phyloP scores from a whole-genome alignment of 2,329 filamentous ascomycete species.

The Fusarium sarcochroum region DNA sequence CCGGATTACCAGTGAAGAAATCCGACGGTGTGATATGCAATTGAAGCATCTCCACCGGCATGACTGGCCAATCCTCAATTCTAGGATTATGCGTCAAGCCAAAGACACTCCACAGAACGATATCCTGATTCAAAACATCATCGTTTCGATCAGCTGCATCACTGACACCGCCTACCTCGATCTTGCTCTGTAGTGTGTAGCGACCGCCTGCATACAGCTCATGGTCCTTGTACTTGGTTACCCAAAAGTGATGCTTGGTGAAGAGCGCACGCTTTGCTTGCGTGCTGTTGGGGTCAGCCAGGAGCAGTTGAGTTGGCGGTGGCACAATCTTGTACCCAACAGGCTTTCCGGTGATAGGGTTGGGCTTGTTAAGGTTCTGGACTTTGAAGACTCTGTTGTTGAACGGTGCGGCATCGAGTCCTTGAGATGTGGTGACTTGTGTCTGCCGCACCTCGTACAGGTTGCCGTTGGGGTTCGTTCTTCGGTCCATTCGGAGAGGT shows the following conservation, averaged over 20 bases:
- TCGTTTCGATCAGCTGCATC: constrained; percentile 19
- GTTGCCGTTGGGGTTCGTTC: constrained; percentile 65
- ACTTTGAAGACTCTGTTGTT: constrained; percentile 67
- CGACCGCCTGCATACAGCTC: constrained; percentile 61
- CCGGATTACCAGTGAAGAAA: constrained; percentile 14
- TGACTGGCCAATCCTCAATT: constrained; percentile 17
- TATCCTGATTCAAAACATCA: constrained; percentile 24
- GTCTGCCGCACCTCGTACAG: constrained; percentile 60
- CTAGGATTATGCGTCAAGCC: constrained; percentile 19
- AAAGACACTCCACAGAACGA: constrained; percentile 25
- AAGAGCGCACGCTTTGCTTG: constrained; percentile 60
- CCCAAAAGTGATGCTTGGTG: constrained; percentile 61
- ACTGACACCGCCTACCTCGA: constrained; percentile 9
- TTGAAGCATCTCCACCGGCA: constrained; percentile 27
- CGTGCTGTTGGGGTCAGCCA: constrained; percentile 58
- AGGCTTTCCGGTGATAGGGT: constrained; percentile 60
- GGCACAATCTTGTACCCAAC: constrained; percentile 64
- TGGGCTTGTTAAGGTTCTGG: constrained; percentile 59
- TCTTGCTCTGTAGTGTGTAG: constrained; percentile 52
- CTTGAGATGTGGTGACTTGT: constrained; percentile 59
- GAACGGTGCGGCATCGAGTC: constrained; percentile 64
- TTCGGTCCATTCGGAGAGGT: constrained; percentile 59
- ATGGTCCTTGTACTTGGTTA: constrained; percentile 61
- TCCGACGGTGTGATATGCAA: constrained; percentile 17
- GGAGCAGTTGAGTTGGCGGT: constrained; percentile 55